Conservation (phyloP, 202 grass and related monocot species). For the Panicum hallii region DNA sequence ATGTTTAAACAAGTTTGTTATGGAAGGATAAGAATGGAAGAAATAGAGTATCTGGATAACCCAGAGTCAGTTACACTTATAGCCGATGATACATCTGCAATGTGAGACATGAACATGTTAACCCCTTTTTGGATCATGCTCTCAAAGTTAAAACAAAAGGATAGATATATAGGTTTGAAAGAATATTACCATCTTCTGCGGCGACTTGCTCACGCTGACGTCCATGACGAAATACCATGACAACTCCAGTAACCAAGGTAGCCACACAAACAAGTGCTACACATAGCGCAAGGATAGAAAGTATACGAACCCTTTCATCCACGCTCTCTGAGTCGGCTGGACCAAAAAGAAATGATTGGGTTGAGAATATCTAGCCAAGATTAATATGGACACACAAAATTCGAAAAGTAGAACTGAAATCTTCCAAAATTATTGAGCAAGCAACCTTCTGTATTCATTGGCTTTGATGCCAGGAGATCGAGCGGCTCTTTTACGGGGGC, state of each 20-base stretch:
- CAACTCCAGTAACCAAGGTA: slow-evolving; percentile 27
- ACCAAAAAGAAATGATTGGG: slow-evolving; percentile 32
- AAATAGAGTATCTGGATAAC: slow-evolving; percentile 9
- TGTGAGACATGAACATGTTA: slow-evolving; percentile 19
- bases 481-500: slow-evolving; percentile 28
- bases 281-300: slow-evolving; percentile 40
- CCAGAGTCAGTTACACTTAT: slow-evolving; percentile 35
- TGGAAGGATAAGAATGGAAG: neutral
- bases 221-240: slow-evolving; percentile 31
- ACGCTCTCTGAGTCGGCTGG: slow-evolving; percentile 45
- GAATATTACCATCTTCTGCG: slow-evolving; percentile 63
- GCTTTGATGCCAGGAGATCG: slow-evolving; percentile 40
- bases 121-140: neutral
- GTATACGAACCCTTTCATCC: slow-evolving; percentile 19
- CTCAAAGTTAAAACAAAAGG: neutral
- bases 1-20: neutral
- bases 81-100: slow-evolving; percentile 8
- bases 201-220: slow-evolving; percentile 61
- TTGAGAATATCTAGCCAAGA: slow-evolving; percentile 18
- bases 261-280: slow-evolving; percentile 30
- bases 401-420: neutral
- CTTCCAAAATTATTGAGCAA: neutral
- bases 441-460: slow-evolving; percentile 38
- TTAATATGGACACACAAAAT: slow-evolving; percentile 14
- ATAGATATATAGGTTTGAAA: slow-evolving; percentile 12